Base-by-base conservation (phyloP, 768 basidiomycete genomes). In the Lentinula sp. region DNA sequence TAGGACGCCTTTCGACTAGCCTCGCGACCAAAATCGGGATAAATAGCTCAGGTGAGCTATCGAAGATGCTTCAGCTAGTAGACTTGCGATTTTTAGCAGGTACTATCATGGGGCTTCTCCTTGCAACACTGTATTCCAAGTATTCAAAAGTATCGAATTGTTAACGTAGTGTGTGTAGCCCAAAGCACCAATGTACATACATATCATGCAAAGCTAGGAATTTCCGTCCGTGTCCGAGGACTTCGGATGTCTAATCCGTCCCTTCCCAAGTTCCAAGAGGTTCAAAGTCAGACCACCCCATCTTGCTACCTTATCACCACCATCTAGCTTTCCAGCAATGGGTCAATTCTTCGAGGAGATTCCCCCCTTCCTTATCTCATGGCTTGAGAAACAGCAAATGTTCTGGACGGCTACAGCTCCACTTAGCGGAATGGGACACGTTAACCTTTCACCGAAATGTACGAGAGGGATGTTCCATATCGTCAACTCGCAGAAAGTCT, bases 391-490 rank as follows among this genome's bases (percentile, higher is more conserved):
- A 61, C 79, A 81, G 65, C 69, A 80, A 39, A 70, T 80, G 62
- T 82, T 81, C 65, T 82, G 76, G 72, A 79, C 83, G 15, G 80
- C 77, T 0, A 76, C 77, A 1, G 79, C 78, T 1, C 78, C 81
- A 23, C 72, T 82, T 43, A 67, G 59, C 32, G 66, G 63, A 1
- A 68, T 71, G 9, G 79, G 77, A 0, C 81, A 81, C 18, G 75
- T 82, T 49, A 81, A 81, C 61, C 63, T 82, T 59, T 79, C 77
- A 0, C 78, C 80, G 1, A 82, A 82, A 57, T 79, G 78, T 37
- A 67, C 67, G 8, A 63, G 68, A 45, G 73, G 82, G 7, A 81
- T 81, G 3, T 88, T 91, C 66, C 86, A 86, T 65, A 68, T 88
- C 63, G 74, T 80, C 15, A 74, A 82, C 60, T 70, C 78, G 18